These are phyloP conservation scores for Zelopaecilomyces penicillatus DNA, from an alignment of 2,329 filamentous ascomycete species.

Conservation along the genomic window DNA sequence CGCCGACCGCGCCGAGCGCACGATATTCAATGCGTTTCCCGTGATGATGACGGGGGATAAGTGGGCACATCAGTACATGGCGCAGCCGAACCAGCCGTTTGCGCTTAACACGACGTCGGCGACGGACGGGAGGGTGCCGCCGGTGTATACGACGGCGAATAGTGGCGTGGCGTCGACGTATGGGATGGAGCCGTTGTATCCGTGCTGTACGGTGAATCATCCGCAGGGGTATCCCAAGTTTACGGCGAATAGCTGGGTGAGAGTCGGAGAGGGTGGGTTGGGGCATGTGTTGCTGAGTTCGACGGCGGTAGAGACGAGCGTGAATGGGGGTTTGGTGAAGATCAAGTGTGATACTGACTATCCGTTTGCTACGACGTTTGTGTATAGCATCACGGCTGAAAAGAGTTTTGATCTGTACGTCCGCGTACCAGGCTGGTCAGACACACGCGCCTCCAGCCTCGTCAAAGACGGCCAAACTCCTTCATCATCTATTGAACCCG, in stretches of 20 bases:
- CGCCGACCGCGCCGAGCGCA: constrained; percentile 43
- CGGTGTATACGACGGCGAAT: constrained; percentile 39
- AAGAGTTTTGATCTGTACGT: constrained; percentile 19
- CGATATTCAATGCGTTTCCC: constrained; percentile 48
- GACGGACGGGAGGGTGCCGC: constrained; percentile 14
- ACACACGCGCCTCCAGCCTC: constrained; percentile 3
- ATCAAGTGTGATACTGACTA: constrained; percentile 41
- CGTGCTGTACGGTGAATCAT: constrained; percentile 52
- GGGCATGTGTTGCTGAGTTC: constrained; percentile 44
- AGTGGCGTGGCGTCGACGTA: constrained; percentile 30
- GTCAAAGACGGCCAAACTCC: constrained; percentile 3
- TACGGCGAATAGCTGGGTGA: constrained; percentile 37
- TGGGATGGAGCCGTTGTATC: constrained; percentile 43
- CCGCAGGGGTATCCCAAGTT: constrained; percentile 50
- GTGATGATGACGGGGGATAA: constrained; percentile 40
- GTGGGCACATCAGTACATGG: constrained; percentile 50
- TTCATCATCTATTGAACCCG: constrained; percentile 10
- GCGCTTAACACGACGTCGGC: constrained; percentile 30
- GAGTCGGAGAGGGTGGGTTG: constrained; percentile 32
- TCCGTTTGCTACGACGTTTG: constrained; percentile 24
- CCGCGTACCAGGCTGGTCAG: constrained; percentile 20
- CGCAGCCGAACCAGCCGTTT: constrained; percentile 45
- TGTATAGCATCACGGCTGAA: constrained; percentile 20
- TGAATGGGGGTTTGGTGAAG: constrained; percentile 25
- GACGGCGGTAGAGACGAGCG: constrained; percentile 28